Base-by-base conservation (phyloP, 805 yeast species). In the Lipomyces mesembrius region DNA sequence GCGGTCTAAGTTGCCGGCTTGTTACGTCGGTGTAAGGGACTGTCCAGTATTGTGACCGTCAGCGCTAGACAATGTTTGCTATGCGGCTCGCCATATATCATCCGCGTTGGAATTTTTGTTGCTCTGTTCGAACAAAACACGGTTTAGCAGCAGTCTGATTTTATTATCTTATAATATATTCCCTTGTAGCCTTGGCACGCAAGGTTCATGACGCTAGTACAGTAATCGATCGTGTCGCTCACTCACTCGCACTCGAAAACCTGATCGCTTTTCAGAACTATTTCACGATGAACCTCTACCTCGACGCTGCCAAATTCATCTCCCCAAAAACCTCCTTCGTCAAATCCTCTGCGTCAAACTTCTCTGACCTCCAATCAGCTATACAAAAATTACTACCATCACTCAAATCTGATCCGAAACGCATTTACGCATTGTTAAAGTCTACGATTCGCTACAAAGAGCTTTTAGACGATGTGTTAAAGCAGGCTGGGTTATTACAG, bases 361-460 rank as follows among this genome's bases (percentile, higher is more conserved):
- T 65, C 49, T 20, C 63, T 6, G 53, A 34, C 0, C 56, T 65
- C 4, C 67, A 61, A 14, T 56, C 57, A 8, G 29, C 54, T 32
- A 51, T 71, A 43, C 46, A 58, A 20, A 37, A 58, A 46, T 29
- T 46, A 14, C 29, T 57, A 9, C 12, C 60, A 6, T 27, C 61
- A 27, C 46, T 88, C 64, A 81, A 84, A 73, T 80, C 87, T 0
- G 86, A 92, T 66, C 96, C 98, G 0, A 91, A 90, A 74, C 97
- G 94, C 75, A 79, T 93, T 1, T 92, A 83, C 80, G 99, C 98
- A 0, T 79, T 94, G 34, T 92, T 92, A 29, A 82, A 87, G 39
- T 90, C 96, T 3, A 86, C 97, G 1, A 79, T 92, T 74, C 87
- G 85, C 75, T 91, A 88, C 77, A 87, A 86, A 72, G 87, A 86